Conservation (phyloP, 2,329 filamentous ascomycete genomes). For the Diaporthe sp. region DNA sequence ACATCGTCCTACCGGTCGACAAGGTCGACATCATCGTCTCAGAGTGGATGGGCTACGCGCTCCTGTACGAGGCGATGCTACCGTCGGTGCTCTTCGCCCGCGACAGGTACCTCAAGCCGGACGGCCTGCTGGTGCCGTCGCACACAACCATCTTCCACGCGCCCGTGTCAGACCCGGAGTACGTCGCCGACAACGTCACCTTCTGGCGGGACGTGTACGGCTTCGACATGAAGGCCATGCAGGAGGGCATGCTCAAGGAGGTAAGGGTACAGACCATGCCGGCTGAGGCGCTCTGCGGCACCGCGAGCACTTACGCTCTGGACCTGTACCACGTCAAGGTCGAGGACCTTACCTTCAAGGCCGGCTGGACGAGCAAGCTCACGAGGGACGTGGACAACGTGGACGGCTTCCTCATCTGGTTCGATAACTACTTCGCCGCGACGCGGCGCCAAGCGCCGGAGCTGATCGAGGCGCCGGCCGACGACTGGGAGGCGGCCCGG, state of each 20-base stretch:
- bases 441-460: constrained; percentile 64
- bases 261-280: constrained; percentile 83
- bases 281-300: constrained; percentile 69
- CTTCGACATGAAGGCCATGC: constrained; percentile 95
- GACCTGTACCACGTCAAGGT: constrained; percentile 81
- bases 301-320: constrained; percentile 77
- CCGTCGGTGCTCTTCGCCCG: constrained; percentile 91
- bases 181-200: constrained; percentile 80
- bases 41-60: constrained; percentile 97
- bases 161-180: constrained; percentile 83
- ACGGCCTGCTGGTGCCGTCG: constrained; percentile 88
- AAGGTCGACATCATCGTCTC: constrained; percentile 95
- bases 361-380: constrained; percentile 74
- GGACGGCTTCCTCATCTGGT: constrained; percentile 94
- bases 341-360: constrained; percentile 82
- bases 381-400: constrained; percentile 74
- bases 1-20: constrained; percentile 81
- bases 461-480: constrained; percentile 68
- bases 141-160: constrained; percentile 88
- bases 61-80: constrained; percentile 96
- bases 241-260: constrained; percentile 84
- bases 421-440: constrained; percentile 91
- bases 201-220: constrained; percentile 97
- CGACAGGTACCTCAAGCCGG: constrained; percentile 85
- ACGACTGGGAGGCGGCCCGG: constrained; percentile 72